phyloP scores from a whole-genome alignment of 208 protist species.

The Acanthamoeba culbertsoni region DNA sequence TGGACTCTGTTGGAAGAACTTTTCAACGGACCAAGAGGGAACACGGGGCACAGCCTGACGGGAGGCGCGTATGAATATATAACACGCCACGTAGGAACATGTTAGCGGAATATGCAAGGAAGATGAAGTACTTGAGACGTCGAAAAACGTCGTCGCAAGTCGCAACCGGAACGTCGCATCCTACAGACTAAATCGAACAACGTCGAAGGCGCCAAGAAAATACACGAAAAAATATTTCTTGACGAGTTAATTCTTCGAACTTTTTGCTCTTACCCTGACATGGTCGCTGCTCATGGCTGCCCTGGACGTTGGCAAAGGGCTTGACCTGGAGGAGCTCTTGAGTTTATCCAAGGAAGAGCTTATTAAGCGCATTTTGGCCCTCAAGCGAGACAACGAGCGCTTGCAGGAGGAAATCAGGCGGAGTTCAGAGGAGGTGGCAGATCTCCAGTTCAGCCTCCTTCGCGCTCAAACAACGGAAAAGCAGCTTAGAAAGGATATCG shows the following conservation, averaged over 20 bases:
- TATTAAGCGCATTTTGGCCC: background rate
- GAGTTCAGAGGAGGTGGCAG: background rate
- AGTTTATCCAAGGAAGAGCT: background rate
- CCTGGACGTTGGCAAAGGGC: too few relatives aligned
- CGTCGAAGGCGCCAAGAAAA: too few relatives aligned
- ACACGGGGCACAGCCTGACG: background rate
- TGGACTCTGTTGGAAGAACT: background rate
- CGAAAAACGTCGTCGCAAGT: too few relatives aligned
- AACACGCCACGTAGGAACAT: background rate
- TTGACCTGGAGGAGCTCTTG: background rate
- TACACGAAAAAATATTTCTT: too few relatives aligned
- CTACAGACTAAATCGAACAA: too few relatives aligned
- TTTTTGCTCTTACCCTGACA: too few relatives aligned
- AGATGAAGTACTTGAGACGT: too few relatives aligned
- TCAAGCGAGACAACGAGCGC: background rate
- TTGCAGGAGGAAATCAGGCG: background rate
- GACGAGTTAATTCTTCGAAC: too few relatives aligned
- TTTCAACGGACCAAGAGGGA: conserved; percentile 5
- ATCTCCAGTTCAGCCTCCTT: background rate
- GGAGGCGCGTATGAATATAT: background rate
- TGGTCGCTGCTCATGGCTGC: too few relatives aligned
- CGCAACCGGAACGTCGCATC: too few relatives aligned
- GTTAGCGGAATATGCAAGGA: too few relatives aligned
- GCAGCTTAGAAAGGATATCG: too few relatives aligned
- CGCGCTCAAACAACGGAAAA: background rate